Evolutionary conservation across 2,329 filamentous ascomycete species (phyloP).

Genomic region (Beauveria pseudobassiana): DNA sequence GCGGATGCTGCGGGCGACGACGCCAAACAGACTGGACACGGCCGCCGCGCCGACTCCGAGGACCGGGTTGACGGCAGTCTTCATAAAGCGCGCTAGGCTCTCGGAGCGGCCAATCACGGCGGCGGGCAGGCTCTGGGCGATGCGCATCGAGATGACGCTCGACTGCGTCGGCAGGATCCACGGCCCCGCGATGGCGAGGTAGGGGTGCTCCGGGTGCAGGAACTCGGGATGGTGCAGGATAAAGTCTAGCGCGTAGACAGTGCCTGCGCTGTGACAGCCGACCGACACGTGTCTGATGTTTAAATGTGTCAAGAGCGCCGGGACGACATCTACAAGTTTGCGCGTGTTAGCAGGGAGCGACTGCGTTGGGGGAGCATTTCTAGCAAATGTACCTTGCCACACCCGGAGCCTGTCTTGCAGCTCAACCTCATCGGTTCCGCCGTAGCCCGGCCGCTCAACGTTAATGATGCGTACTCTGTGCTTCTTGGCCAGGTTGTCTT

Average conservation of each 20-base stretch:
- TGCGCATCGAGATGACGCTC: conserved; percentile 15
- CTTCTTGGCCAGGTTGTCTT: conserved; percentile 24
- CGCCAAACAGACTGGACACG: not conserved
- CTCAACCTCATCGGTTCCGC: conserved; percentile 23
- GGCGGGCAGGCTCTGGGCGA: conserved; percentile 18
- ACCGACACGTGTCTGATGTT: conserved; percentile 22
- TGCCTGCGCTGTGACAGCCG: conserved; percentile 24
- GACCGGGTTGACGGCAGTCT: conserved; percentile 15
- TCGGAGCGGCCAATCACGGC: conserved; percentile 16
- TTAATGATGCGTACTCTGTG: conserved; percentile 26
- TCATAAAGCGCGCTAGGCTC: conserved; percentile 17
- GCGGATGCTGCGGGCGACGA: not conserved
- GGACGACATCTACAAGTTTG: conserved; percentile 18
- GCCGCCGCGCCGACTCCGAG: conserved; percentile 12
- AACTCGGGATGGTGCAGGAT: conserved; percentile 23
- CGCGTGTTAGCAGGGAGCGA: not conserved
- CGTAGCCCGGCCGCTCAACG: conserved; percentile 29
- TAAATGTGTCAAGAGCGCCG: conserved; percentile 26
- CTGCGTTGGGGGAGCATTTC: not conserved
- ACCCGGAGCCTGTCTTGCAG: conserved; percentile 17
- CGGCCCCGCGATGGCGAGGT: conserved; percentile 23
- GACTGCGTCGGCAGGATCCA: conserved; percentile 25
- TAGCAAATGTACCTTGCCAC: conserved; percentile 20
- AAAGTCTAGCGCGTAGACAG: conserved; percentile 24
- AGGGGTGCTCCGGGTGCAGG: conserved; percentile 18